Percentiles rank a stretch among this genome's conserved stretches.
These are phyloP conservation scores for Coniochaeta pulveracea DNA, from an alignment of 2,329 filamentous ascomycete genomes.

Conservation along the genomic window DNA sequence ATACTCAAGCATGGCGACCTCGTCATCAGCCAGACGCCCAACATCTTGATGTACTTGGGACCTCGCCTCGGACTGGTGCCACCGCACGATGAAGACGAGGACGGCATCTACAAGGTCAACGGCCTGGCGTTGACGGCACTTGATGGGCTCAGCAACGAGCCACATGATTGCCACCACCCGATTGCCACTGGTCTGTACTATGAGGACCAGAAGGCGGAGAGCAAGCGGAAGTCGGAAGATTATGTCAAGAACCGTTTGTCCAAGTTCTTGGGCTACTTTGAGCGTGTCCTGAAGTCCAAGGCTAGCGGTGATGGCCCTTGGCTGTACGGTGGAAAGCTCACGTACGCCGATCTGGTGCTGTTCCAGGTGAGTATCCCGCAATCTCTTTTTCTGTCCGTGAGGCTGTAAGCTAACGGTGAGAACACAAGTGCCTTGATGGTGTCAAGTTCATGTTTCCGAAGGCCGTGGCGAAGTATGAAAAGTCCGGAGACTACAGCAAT, in stretches of 20 bases:
- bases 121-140: slow-evolving; percentile 56
- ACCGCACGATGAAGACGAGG: slow-evolving; percentile 22
- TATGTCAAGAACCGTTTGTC: slow-evolving; percentile 54
- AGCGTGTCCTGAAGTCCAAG: slow-evolving; percentile 50
- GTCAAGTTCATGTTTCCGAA: slow-evolving; percentile 59
- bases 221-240: slow-evolving; percentile 41
- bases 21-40: slow-evolving; percentile 57
- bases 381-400: background rate
- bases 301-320: slow-evolving; percentile 47
- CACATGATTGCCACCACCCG: slow-evolving; percentile 69
- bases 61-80: slow-evolving; percentile 45
- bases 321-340: slow-evolving; percentile 53
- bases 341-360: slow-evolving; percentile 62
- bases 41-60: slow-evolving; percentile 62
- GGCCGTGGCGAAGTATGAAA: slow-evolving; percentile 42
- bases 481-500: slow-evolving; percentile 42
- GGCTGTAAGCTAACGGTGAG: background rate
- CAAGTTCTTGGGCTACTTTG: slow-evolving; percentile 62
- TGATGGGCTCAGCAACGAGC: slow-evolving; percentile 58
- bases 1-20: slow-evolving; percentile 52
- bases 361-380: slow-evolving; percentile 51
- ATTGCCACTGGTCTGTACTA: slow-evolving; percentile 50
- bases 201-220: slow-evolving; percentile 64
- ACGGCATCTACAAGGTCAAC: slow-evolving; percentile 47
- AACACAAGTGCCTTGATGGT: slow-evolving; percentile 38